These are phyloP conservation scores for Craterostigma plantagineum DNA, from an alignment of 257 asterid genomes.

Conservation along the genomic window DNA sequence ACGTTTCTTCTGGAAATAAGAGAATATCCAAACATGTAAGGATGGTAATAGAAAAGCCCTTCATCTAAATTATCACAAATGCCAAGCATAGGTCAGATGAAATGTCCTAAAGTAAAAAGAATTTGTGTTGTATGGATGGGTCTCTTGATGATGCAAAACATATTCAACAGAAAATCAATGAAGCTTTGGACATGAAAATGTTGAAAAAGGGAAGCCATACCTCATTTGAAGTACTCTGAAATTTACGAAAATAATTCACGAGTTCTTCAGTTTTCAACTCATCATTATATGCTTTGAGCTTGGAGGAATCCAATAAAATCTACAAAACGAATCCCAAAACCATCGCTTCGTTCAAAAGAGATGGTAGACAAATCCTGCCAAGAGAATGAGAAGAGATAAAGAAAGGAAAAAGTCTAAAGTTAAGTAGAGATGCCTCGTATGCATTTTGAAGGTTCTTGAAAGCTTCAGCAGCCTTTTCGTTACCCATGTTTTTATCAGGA, in stretches of 20 bases:
- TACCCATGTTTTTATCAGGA: slow-evolving; percentile 98
- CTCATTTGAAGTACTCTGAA: slow-evolving; percentile 58
- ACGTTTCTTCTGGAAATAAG: slow-evolving; percentile 37
- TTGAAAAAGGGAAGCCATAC: slow-evolving; percentile 19
- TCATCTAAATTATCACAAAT: not conserved
- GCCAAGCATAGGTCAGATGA: no score
- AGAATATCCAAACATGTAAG: slow-evolving; percentile 7
- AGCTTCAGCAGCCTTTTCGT: slow-evolving; percentile 94
- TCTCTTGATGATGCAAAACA: not conserved
- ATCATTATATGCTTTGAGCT: slow-evolving; percentile 78
- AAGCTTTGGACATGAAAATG: not conserved
- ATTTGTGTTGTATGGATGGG: no score
- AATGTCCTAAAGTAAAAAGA: no score
- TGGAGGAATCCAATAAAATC: slow-evolving; percentile 74
- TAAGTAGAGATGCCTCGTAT: slow-evolving; percentile 51
- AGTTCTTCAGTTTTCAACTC: slow-evolving; percentile 87
- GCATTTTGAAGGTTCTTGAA: slow-evolving; percentile 97
- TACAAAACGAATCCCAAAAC: slow-evolving; percentile 12
- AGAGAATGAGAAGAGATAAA: not conserved
- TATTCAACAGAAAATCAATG: slow-evolving; percentile 3
- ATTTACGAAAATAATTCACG: slow-evolving; percentile 56
- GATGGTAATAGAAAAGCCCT: not conserved
- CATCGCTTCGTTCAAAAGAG: not conserved
- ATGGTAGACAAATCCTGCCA: not conserved
- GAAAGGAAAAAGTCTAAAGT: slow-evolving; percentile 4